Evolutionary conservation across 2,329 filamentous ascomycete genomes (phyloP), one percentile per base, ranked within the genome.

Genomic region (Pezicula neosporulosa): DNA sequence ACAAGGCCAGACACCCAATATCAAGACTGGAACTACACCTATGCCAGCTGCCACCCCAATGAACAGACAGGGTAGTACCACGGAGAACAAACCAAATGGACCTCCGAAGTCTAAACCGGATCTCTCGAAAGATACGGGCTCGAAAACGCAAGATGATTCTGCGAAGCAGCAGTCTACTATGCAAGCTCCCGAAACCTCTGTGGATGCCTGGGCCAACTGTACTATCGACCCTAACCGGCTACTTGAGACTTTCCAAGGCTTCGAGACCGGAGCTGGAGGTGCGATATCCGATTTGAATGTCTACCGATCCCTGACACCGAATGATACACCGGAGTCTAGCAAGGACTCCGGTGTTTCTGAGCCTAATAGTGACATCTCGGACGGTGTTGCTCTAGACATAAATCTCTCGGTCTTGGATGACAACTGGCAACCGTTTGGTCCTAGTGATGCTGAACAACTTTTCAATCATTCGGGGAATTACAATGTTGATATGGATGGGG

Each of bases 241-340:
- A 5, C 69, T 76, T 47, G 65, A 68, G 24, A 62, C 63, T 15
- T 67, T 80, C 15, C 65, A 68, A 18, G 64, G 66, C 3, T 66
- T 77, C 6, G 74, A 77, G 37, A 56, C 62, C 60, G 51, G 70
- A 63, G 72, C 69, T 33, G 68, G 69, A 9, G 80, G 75, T 16
- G 71, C 77, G 2, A 76, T 82, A 49, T 72, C 73, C 12, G 78
- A 85, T 55, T 74, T 78, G 63, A 72, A 67, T 49, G 68, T 78
- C 8, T 83, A 81, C 59, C 75, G 77, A 18, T 75, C 77, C 1
- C 68, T 78, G 51, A 82, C 82, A 21, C 81, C 82, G 0, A 82
- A 83, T 53, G 81, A 85, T 61, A 86, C 83, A 7, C 83, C 82
- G 0, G 82, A 85, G 57, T 85, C 82, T 2, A 80, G 74, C 65